Evolutionary conservation across 2,329 filamentous ascomycete species (phyloP), one percentile per base, ranked within the genome.

Genomic region (Tricladium varicosporioides): DNA sequence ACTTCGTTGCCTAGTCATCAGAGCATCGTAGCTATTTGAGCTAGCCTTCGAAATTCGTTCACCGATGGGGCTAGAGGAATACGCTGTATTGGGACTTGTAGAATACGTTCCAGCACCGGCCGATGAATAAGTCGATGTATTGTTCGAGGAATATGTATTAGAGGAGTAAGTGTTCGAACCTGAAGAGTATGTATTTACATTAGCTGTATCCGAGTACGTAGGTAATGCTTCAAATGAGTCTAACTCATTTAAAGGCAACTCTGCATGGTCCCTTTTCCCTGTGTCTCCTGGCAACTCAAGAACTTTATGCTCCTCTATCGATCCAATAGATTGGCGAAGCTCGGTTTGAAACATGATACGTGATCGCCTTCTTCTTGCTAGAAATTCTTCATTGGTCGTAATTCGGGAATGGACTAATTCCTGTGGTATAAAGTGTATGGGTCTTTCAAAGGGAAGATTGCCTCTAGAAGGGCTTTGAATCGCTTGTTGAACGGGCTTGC

Each of bases 341-440:
- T 69, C 66, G 19, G 66, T 58, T 19, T 64, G 61, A 42, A 67
- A 68, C 10, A 61, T 36, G 7, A 68, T 33, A 32, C 63, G 58
- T 32, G 65, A 67, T 32, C 60, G 61, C 19, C 63, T 58, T 40
- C 66, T 53, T 44, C 63, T 60, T 43, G 65, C 66, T 5, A 69
- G 42, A 15, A 65, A 69, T 33, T 68, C 62, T 13, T 69, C 66
- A 57, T 70, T 69, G 14, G 61, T 61, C 18, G 45, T 59, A 3
- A 69, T 44, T 18, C 64, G 59, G 32, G 44, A 58, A 44, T 57
- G 54, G 3, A 69, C 63, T 5, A 64, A 44, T 45, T 69, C 65
- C 48, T 59, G 64, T 10, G 63, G 57, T 32, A 70, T 69, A 10
- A 66, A 43, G 48, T 49, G 10, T 42, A 46, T 9, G 40, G 32